Base-by-base conservation (phyloP, 805 yeast genomes). In the Candida pseudofarinosa region DNA sequence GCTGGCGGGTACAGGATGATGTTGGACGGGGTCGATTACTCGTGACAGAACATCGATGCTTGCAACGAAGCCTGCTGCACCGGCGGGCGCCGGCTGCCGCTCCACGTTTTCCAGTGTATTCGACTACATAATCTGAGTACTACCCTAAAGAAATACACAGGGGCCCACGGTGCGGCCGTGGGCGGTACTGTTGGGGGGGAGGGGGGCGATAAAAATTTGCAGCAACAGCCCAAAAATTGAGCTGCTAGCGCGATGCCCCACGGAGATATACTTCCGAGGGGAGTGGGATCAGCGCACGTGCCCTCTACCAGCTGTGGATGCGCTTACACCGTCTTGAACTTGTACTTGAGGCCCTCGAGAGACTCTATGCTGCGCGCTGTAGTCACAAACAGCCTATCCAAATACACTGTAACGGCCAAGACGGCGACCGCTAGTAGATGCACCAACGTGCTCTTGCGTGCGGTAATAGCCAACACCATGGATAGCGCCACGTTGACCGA, bases 301-400 rank as follows among this genome's bases (percentile, higher is more conserved):
- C n/a, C n/a, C n/a, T n/a, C n/a, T n/a, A n/a, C n/a, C n/a, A n/a
- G n/a, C n/a, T n/a, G n/a, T n/a, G n/a, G n/a, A n/a, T n/a, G n/a
- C n/a, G n/a, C n/a, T 35, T 37, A 42, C 8, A 50, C 58, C 34
- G 43, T 41, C 39, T 54, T 55, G 39, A 44, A 55, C 35, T 53
- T 54, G 38, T 54, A 54, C 31, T 46, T 52, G 36, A 54, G 39
- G 4, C 28, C 31, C 10, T 38, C 33, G 38, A 55, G 44, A 13
- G 46, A 14, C 3, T 40, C 35, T 12, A 55, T 45, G 19, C 46
- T 45, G 15, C 38, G 19, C 17, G 35, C 35, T n/a, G 45, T 40
- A 14, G 34, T 32, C 7, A 30, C 16, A 35, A 42, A 43, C 53
- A 52, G 48, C 15, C 26, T 23, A 3, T 39, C 42, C 26, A 51